Conservation (phyloP, 768 basidiomycete species). For the Panaeolus papilionaceus region DNA sequence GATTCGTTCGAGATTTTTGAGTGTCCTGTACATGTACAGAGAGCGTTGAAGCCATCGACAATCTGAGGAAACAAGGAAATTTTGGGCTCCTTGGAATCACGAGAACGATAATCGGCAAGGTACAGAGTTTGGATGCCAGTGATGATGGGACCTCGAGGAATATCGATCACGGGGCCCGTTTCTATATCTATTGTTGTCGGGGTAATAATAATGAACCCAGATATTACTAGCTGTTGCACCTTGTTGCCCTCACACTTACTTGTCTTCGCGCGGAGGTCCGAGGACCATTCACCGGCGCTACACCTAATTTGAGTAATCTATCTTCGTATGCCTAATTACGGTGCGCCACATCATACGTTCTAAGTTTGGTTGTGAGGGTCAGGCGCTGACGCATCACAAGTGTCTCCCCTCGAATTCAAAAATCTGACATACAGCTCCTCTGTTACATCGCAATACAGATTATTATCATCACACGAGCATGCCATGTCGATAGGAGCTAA, state of each 20-base stretch:
- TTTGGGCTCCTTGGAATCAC: background rate
- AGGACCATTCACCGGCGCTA: constrained; percentile 7
- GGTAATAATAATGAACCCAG: background rate
- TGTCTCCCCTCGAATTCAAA: background rate
- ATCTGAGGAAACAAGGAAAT: background rate
- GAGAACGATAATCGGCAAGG: background rate
- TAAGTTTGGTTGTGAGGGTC: constrained; percentile 7
- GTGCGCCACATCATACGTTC: constrained; percentile 6
- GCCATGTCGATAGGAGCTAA: background rate
- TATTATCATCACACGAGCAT: background rate
- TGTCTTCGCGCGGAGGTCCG: background rate
- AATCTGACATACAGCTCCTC: background rate
- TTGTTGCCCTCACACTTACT: background rate
- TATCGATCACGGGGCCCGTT: background rate
- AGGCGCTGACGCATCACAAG: constrained; percentile 1
- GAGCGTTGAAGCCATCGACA: background rate
- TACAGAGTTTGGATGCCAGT: background rate
- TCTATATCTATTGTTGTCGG: background rate
- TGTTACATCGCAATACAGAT: background rate
- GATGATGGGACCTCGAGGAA: constrained; percentile 6
- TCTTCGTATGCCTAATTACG: background rate
- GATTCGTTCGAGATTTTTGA: background rate
- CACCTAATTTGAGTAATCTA: background rate
- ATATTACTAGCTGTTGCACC: background rate
- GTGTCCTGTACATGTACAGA: background rate